Percentiles rank a stretch among this genome's conserved stretches.
phyloP scores from a whole-genome alignment of 139 green algal genomes.

The Chlamydomonas incerta region DNA sequence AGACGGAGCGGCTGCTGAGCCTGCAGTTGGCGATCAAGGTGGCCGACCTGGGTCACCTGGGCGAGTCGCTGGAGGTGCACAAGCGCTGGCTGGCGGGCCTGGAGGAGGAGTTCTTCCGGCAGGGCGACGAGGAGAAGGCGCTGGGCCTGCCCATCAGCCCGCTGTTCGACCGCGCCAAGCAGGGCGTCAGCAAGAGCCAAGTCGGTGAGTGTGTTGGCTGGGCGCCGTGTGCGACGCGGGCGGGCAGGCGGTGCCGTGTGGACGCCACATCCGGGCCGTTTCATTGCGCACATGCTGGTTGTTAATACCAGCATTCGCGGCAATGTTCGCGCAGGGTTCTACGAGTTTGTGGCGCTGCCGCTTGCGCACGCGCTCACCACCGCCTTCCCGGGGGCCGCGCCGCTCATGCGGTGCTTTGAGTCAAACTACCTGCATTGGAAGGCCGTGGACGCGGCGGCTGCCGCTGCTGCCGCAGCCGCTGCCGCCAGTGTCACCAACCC shows the following conservation, averaged over 20 bases:
- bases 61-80: slow-evolving; percentile 54
- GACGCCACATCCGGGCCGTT: too few species aligned
- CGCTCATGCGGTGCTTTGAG: slow-evolving; percentile 20
- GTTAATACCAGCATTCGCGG: slow-evolving; percentile 53
- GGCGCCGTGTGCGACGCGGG: too few species aligned
- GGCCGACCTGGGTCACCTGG: slow-evolving; percentile 54
- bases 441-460: too few species aligned
- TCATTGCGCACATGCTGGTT: too few species aligned
- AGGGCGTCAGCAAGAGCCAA: slow-evolving; percentile 63
- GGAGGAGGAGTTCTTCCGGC: slow-evolving; percentile 65
- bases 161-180: slow-evolving; percentile 63
- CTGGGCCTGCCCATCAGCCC: slow-evolving; percentile 45
- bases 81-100: slow-evolving; percentile 23
- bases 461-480: too few species aligned
- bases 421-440: too few species aligned
- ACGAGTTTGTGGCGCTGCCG: slow-evolving; percentile 46
- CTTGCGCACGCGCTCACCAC: neutral
- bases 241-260: too few species aligned
- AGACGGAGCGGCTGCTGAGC: slow-evolving; percentile 30
- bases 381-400: slow-evolving; percentile 17
- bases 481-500: too few species aligned
- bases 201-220: too few species aligned
- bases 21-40: slow-evolving; percentile 45
- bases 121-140: slow-evolving; percentile 60
- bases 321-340: too few species aligned